Conservation (phyloP, 2,329 filamentous ascomycete species). For the Dothiorella sarmentorum region DNA sequence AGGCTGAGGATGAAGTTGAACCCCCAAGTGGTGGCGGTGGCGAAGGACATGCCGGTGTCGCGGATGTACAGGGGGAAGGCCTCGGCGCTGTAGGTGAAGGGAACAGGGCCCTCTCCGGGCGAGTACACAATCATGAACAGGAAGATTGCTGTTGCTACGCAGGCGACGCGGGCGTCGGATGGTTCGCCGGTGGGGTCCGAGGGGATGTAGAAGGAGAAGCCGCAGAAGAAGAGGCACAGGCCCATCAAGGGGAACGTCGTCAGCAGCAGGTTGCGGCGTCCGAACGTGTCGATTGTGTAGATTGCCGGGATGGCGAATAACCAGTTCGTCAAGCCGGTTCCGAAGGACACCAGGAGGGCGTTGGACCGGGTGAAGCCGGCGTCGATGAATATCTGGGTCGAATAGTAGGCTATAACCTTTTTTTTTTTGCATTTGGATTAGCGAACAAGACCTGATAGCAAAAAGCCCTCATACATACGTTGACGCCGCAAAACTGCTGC, state of each 20-base stretch:
- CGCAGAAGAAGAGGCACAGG: slow-evolving; percentile 49
- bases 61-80: slow-evolving; percentile 68
- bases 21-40: slow-evolving; percentile 63
- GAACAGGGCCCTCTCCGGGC: slow-evolving; percentile 43
- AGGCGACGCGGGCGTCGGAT: slow-evolving; percentile 27
- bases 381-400: slow-evolving; percentile 28
- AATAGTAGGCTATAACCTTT: slow-evolving; percentile 33
- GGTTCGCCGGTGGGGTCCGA: slow-evolving; percentile 21
- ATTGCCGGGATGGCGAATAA: slow-evolving; percentile 45
- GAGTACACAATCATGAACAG: slow-evolving; percentile 53
- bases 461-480: slow-evolving; percentile 26
- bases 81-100: slow-evolving; percentile 60
- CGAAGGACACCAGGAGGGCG: slow-evolving; percentile 39
- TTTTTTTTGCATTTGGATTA: too few species aligned
- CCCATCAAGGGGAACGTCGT: slow-evolving; percentile 48
- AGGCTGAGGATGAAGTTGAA: slow-evolving; percentile 58
- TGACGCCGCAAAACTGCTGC: slow-evolving; percentile 32
- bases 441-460: background rate
- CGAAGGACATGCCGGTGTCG: slow-evolving; percentile 68
- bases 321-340: slow-evolving; percentile 46
- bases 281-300: slow-evolving; percentile 43
- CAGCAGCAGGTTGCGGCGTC: slow-evolving; percentile 42
- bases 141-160: slow-evolving; percentile 43
- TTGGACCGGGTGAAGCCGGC: slow-evolving; percentile 27
- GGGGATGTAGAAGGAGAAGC: slow-evolving; percentile 40